Conservation (phyloP, 768 basidiomycete genomes). For the Naematelia aurantialba region DNA sequence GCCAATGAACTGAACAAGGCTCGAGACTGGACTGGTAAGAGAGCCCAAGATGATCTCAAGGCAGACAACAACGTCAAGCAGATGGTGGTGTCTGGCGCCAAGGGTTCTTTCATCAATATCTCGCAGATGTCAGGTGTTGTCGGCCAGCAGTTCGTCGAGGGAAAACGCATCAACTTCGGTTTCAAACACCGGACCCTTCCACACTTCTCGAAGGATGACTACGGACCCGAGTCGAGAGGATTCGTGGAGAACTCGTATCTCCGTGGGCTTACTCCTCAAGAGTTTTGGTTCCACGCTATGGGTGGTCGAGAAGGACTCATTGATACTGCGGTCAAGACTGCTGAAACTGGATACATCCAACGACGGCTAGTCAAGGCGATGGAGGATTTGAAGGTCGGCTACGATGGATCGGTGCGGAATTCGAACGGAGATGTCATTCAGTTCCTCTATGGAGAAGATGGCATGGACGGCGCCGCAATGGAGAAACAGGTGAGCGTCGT, state of each 20-base stretch:
- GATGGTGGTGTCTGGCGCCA: slow-evolving; percentile 99
- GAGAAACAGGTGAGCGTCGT: slow-evolving; percentile 67
- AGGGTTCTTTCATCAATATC: slow-evolving; percentile 95
- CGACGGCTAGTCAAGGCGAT: slow-evolving; percentile 95
- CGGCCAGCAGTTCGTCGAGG: slow-evolving; percentile 96
- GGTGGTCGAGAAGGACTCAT: slow-evolving; percentile 98
- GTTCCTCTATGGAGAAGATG: slow-evolving; percentile 96
- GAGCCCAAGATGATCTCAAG: slow-evolving; percentile 95
- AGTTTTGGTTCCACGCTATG: slow-evolving; percentile 99
- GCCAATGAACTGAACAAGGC: slow-evolving; percentile 88
- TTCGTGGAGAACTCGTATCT: slow-evolving; percentile 99
- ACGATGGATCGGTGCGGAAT: slow-evolving; percentile 96
- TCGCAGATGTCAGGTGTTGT: slow-evolving; percentile 99
- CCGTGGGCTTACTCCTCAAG: slow-evolving; percentile 91
- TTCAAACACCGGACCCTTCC: slow-evolving; percentile 95
- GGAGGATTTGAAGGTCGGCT: slow-evolving; percentile 95
- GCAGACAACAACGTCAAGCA: slow-evolving; percentile 99
- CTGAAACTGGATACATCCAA: slow-evolving; percentile 98
- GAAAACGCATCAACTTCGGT: slow-evolving; percentile 95
- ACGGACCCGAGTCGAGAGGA: slow-evolving; percentile 93
- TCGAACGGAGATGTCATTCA: slow-evolving; percentile 94
- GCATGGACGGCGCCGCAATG: slow-evolving; percentile 97
- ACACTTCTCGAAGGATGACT: slow-evolving; percentile 98
- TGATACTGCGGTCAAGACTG: slow-evolving; percentile 99
- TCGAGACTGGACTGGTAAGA: slow-evolving; percentile 91